phyloP scores from a whole-genome alignment of 108 stramenopile genomes.

The Seminavis robusta region DNA sequence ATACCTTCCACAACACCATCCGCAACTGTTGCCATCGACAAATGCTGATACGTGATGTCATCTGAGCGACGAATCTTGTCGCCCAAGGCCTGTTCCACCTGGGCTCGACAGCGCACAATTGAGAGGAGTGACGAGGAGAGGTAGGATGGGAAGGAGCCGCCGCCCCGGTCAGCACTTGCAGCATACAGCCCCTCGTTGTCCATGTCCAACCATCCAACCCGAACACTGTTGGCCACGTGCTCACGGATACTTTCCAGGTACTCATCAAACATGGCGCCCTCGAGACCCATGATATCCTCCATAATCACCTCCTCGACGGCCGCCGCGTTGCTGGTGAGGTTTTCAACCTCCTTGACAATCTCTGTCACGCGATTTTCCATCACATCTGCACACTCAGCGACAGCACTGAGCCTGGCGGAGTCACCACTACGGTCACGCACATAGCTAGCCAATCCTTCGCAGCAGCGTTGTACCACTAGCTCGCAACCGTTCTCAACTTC shows the following conservation, averaged over 20 bases:
- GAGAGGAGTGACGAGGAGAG: constrained; percentile 76
- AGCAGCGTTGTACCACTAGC: constrained; percentile 75
- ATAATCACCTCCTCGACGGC: constrained; percentile 68
- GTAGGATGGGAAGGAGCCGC: constrained; percentile 65
- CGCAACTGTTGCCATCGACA: constrained; percentile 78
- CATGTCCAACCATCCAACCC: constrained; percentile 62
- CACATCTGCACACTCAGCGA: constrained; percentile 85
- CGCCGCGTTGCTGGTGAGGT: constrained; percentile 49
- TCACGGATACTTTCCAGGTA: constrained; percentile 66
- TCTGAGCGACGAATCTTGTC: constrained; percentile 63
- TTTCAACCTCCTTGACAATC: constrained; percentile 71
- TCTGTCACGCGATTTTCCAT: constrained; percentile 62
- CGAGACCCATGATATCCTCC: constrained; percentile 67
- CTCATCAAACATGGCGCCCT: constrained; percentile 84
- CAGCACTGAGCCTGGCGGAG: constrained; percentile 76
- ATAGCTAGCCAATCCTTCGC: constrained; percentile 81
- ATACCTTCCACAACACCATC: constrained; percentile 81
- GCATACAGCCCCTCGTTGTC: constrained; percentile 22
- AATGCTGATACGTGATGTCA: constrained; percentile 66
- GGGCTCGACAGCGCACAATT: constrained; percentile 82
- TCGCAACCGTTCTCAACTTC: constrained; percentile 87
- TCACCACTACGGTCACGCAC: constrained; percentile 83
- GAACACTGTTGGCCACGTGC: constrained; percentile 54
- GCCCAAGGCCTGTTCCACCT: constrained; percentile 83
- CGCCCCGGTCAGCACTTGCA: constrained; percentile 16